Base-by-base conservation (phyloP, 176 grass and related monocot genomes). In the Phyllostachys edulis region DNA sequence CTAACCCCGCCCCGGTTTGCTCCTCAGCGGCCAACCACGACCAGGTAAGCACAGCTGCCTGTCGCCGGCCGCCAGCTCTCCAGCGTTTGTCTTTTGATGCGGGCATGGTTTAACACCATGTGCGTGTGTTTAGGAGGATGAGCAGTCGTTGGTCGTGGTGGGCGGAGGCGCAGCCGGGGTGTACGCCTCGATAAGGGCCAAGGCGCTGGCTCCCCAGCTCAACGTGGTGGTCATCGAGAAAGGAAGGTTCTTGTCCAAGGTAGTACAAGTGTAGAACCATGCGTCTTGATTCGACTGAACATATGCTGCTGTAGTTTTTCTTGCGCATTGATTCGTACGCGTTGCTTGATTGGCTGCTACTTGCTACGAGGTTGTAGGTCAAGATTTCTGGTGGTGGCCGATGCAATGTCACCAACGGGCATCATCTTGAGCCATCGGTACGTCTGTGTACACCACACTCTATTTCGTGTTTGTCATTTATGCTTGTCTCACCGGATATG, bases 361-460 rank as follows among this genome's bases (percentile, higher is more conserved):
- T 39, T 42, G 4, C 67, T n/a, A 26, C 40, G 67, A 70, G 38
- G 11, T 3, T 84, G 52, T 75, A 92, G 92, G 93, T 95, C 71
- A 95, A 93, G 68, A 90, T 98, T 73, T 98, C 96, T 60, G 96
- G 96, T 67, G 96, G 96, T 40, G 96, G 96, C 42, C 87, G 93
- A 67, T 95, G 93, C 91, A 98, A 98, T 42, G 96, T 95, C 7
- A 98, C 96, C 55, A 98, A 98, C 71, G 93, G 93, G 39, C 93
- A 94, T 88, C 90, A 92, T 66, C 67, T 87, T 63, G 93, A 98
- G 54, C 63, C 89, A 52, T 3, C 42, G 85, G 96, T 98, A 83
- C 46, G 46, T 49, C 2, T 7, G 70, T 3, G 9, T 2, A 47
- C 18, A 5, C n/a, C 52, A 9, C 46, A 17, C 56, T 38, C 4